Evolutionary conservation across 1,284 basidiomycete species (phyloP), one percentile per base, ranked within the genome.

Genomic region (Pseudozyma sp.): DNA sequence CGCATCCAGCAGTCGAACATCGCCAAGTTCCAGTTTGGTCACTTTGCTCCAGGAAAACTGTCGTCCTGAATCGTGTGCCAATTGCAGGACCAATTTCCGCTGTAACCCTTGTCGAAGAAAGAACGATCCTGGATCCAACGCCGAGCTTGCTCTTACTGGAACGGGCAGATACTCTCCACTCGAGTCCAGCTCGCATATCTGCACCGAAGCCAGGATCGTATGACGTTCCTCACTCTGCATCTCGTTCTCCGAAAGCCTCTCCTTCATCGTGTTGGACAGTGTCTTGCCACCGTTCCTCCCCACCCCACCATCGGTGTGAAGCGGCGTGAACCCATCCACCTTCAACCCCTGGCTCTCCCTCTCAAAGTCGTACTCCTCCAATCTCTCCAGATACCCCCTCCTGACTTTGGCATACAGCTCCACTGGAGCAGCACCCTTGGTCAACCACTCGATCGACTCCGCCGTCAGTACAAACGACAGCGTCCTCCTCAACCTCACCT

Each of bases 61-160:
- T 43, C 89, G 89, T 0, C 96, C 96, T 7, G 95, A 97, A 80
- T 94, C 92, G 56, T 94, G 95, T 14, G 90, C 90, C 33, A 98
- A 86, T 1, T 88, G 89, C 54, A 99, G 85, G 33, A 89, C 86
- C 53, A 99, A 85, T 24, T 93, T 90, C 29, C 97, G 88, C 83
- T 99, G 96, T 24, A 98, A 86, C 8, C 96, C 96, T 85, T 98
- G 97, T 77, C 94, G 93, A 16, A 98, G 87, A 70, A 90, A 90
- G 84, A 97, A 96, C 48, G 90, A 90, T 9, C 94, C 94, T 7
- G 92, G 90, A 83, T 96, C 94, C 39, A 94, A 87, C 57, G 87
- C 85, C n/a, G 91, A 89, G 64, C 90, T 88, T 5, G 92, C 90
- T 44, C 93, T 86, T 1, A 97, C 94, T 9, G 92, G 90, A 0